phyloP scores from a whole-genome alignment of 805 yeast species.

The Metschnikowia sp. region DNA sequence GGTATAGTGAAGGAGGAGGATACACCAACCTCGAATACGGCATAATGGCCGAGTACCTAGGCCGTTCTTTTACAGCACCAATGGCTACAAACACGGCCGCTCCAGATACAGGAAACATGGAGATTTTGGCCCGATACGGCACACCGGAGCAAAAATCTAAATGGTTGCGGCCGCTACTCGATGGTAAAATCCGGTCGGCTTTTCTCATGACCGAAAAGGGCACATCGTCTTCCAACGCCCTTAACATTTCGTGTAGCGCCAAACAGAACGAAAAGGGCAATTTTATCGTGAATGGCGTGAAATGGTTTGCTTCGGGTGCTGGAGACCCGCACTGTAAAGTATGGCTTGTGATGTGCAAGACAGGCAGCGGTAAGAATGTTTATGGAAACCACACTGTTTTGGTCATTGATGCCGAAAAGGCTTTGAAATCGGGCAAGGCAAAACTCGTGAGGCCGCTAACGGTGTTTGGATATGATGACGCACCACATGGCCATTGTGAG shows the following conservation, averaged over 20 bases:
- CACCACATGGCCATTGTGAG: conserved; percentile 72
- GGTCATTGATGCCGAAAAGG: conserved; percentile 49
- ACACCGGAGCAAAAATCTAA: conserved; percentile 33
- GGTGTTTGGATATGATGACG: conserved; percentile 62
- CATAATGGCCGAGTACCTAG: conserved; percentile 60
- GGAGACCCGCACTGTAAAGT: conserved; percentile 60
- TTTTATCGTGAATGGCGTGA: conserved; percentile 54
- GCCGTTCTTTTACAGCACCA: conserved; percentile 51
- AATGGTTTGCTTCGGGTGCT: conserved; percentile 72
- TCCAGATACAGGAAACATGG: conserved; percentile 68
- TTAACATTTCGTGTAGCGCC: conserved; percentile 52
- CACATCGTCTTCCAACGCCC: conserved; percentile 58
- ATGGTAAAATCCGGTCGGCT: conserved; percentile 57
- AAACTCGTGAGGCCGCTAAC: conserved; percentile 47
- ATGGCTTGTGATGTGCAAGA: conserved; percentile 54
- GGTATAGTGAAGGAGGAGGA: conserved; percentile 52
- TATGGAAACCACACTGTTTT: conserved; percentile 56
- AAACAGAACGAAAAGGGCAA: conserved; percentile 35
- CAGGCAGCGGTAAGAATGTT: conserved; percentile 27
- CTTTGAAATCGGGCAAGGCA: conserved; percentile 48
- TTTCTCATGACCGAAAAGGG: conserved; percentile 65
- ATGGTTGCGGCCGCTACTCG: conserved; percentile 52
- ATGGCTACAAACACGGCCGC: conserved; percentile 60
- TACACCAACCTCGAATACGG: conserved; percentile 62
- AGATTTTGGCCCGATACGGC: conserved; percentile 43